phyloP scores from a whole-genome alignment of 148 eudicot species.

The Rhododendron ovatum region DNA sequence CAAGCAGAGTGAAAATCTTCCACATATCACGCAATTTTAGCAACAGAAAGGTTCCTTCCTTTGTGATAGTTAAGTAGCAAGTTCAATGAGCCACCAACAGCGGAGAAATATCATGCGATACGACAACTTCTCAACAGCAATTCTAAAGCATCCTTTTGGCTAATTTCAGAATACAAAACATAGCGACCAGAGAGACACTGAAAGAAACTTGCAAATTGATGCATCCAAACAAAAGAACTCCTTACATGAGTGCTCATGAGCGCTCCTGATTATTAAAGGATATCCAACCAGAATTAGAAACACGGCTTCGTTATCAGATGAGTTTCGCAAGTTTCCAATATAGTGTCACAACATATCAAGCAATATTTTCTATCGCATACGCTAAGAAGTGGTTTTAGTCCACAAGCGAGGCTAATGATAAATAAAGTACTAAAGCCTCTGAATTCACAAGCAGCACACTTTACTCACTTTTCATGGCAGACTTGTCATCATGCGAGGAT shows the following conservation, averaged over 20 bases:
- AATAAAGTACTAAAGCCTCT: background rate
- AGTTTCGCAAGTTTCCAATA: background rate
- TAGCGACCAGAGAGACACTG: too few relatives aligned
- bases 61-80: too few relatives aligned
- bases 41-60: too few relatives aligned
- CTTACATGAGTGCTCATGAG: too few relatives aligned
- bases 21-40: too few relatives aligned
- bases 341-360: background rate
- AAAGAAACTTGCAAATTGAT: too few relatives aligned
- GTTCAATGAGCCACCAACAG: too few relatives aligned
- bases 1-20: too few relatives aligned
- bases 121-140: background rate
- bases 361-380: background rate
- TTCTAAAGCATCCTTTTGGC: background rate
- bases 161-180: too few relatives aligned
- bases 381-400: background rate
- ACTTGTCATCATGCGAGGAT: slow-evolving; percentile 28
- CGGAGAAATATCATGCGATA: too few relatives aligned
- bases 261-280: background rate
- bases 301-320: background rate
- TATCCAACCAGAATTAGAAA: background rate
- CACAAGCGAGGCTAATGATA: background rate
- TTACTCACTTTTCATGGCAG: slow-evolving; percentile 19
- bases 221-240: too few relatives aligned
- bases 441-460: background rate